These are phyloP conservation scores for Trichoderma sp. DNA, from an alignment of 2,329 filamentous ascomycete genomes.

Conservation along the genomic window DNA sequence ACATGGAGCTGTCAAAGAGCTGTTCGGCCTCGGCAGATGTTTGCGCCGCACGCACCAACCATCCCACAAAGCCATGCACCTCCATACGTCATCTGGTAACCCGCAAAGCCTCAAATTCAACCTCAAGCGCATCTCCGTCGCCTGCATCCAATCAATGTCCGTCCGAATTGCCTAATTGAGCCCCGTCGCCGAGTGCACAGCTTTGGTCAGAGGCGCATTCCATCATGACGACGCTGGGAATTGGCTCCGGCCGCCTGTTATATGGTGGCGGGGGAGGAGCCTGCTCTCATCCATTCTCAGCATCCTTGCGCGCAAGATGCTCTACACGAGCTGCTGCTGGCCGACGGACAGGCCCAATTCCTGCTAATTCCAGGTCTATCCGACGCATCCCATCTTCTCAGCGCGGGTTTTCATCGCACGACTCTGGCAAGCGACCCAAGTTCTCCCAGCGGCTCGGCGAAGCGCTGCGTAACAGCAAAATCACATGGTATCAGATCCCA, in stretches of 20 bases:
- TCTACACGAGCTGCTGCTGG: conserved; percentile 27
- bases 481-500: conserved; percentile 89
- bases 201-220: conserved; percentile 8
- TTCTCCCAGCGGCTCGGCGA: conserved; percentile 53
- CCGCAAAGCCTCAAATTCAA: neutral
- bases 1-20: neutral
- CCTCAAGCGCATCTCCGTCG: neutral
- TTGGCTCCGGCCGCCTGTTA: conserved; percentile 36
- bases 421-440: conserved; percentile 45
- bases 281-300: conserved; percentile 29
- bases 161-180: conserved; percentile 1
- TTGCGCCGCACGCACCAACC: conserved; percentile 15
- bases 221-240: conserved; percentile 33
- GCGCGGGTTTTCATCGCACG: conserved; percentile 33
- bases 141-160: conserved; percentile 15
- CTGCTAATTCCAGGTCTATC: conserved; percentile 20
- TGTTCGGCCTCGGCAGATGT: conserved; percentile 16
- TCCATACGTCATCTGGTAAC: conserved; percentile 10
- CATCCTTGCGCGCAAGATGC: conserved; percentile 32
- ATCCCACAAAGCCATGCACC: neutral
- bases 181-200: conserved; percentile 10
- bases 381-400: conserved; percentile 28
- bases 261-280: conserved; percentile 24
- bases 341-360: conserved; percentile 17
- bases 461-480: conserved; percentile 52